Evolutionary conservation across 306 rosid genomes (phyloP).

Genomic region (Elaeagnus macrophylla): DNA sequence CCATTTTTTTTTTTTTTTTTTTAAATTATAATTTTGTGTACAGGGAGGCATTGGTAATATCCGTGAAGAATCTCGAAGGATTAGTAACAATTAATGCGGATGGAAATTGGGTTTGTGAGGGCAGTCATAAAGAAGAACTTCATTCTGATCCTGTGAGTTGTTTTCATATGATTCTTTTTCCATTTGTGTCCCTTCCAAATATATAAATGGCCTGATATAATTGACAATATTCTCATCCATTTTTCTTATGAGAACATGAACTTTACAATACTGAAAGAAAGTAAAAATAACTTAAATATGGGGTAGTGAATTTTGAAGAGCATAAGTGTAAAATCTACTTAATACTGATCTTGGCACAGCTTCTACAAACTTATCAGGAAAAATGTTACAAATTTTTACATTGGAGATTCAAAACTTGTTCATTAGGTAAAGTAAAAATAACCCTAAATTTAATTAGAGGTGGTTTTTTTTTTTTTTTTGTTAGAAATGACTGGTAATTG

Average conservation of each 20-base stretch:
- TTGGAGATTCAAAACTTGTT: too few species aligned
- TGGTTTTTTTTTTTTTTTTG: too few species aligned
- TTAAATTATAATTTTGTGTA: background rate
- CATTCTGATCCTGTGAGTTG: constrained; percentile 66
- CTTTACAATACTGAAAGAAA: too few species aligned
- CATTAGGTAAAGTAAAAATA: too few species aligned
- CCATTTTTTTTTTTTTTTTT: constrained; percentile 9
- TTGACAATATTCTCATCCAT: background rate
- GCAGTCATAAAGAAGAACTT: constrained; percentile 38
- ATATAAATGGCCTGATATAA: background rate
- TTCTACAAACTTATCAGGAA: too few species aligned
- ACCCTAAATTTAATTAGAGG: too few species aligned
- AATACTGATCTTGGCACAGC: too few species aligned
- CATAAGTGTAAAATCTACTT: too few species aligned
- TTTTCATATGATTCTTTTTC: background rate
- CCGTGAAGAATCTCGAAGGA: constrained; percentile 71
- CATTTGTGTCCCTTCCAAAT: background rate
- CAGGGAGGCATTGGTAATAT: constrained; percentile 56
- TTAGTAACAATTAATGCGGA: constrained; percentile 45
- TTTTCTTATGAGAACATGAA: background rate
- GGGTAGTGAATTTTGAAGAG: too few species aligned
- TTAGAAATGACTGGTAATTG: too few species aligned
- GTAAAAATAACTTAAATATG: too few species aligned
- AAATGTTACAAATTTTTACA: too few species aligned
- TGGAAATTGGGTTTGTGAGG: constrained; percentile 63